Conservation (phyloP, 495 filamentous ascomycete genomes). For the Xylona heveae region DNA sequence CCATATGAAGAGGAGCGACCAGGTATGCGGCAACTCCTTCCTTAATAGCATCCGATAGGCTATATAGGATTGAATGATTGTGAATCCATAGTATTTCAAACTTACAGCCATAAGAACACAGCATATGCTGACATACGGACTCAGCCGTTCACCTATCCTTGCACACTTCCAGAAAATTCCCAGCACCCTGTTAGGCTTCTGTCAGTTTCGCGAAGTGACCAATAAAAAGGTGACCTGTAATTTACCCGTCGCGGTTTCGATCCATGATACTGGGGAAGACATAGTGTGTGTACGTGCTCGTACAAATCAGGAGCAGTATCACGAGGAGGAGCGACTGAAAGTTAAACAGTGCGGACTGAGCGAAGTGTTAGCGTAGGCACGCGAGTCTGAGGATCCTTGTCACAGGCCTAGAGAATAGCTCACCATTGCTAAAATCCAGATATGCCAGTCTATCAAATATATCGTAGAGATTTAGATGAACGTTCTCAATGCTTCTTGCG, state of each 20-base stretch:
- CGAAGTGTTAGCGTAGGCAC: no score
- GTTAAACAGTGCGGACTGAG: slow-evolving; percentile 95
- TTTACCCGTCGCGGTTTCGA: slow-evolving; percentile 73
- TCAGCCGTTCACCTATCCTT: slow-evolving; percentile 77
- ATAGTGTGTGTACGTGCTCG: slow-evolving; percentile 77
- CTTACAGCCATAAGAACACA: slow-evolving; percentile 88
- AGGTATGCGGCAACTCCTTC: no score
- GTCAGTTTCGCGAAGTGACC: neutral
- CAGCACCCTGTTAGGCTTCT: slow-evolving; percentile 31
- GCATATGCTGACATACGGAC: slow-evolving; percentile 89
- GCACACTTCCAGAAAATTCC: slow-evolving; percentile 97
- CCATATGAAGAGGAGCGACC: no score
- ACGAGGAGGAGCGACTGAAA: slow-evolving; percentile 69
- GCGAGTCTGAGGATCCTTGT: no score
- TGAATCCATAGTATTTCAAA: slow-evolving; percentile 10
- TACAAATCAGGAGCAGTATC: slow-evolving; percentile 88
- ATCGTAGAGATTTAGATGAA: no score
- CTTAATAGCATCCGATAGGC: no score
- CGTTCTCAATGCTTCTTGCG: no score
- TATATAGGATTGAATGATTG: no score
- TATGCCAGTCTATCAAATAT: no score
- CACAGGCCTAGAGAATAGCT: no score
- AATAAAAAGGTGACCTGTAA: slow-evolving; percentile 2
- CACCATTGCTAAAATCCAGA: no score
- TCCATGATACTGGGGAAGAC: slow-evolving; percentile 85